Conservation (phyloP, 768 basidiomycete genomes). For the Termitomyces sp. region DNA sequence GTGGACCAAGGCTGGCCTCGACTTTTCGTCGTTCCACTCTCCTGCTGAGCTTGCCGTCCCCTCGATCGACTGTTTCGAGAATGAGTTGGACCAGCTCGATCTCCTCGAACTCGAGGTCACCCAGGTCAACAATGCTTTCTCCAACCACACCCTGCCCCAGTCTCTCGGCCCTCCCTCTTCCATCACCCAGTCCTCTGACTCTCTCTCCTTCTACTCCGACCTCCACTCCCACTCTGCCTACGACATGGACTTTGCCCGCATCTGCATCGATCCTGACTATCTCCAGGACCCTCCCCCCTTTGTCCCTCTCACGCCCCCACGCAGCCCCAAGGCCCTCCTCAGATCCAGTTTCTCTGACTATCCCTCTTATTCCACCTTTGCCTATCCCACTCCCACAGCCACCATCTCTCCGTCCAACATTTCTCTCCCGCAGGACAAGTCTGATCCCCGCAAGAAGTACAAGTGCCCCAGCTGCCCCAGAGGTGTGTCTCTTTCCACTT, state of each 20-base stretch:
- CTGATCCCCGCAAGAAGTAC: constrained; percentile 74
- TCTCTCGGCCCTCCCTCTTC: constrained; percentile 70
- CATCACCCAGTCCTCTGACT: constrained; percentile 76
- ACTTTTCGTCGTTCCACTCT: constrained; percentile 65
- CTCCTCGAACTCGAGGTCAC: constrained; percentile 59
- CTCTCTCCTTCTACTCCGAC: constrained; percentile 63
- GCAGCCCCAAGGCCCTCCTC: too few relatives aligned
- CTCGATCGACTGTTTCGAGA: constrained; percentile 78
- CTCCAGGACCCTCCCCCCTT: constrained; percentile 28
- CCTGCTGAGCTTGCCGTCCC: constrained; percentile 70
- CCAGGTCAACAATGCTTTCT: constrained; percentile 59
- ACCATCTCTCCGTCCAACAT: constrained; percentile 56
- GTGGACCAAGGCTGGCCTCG: constrained; percentile 30
- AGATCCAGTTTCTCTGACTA: too few relatives aligned
- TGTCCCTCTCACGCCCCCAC: too few relatives aligned
- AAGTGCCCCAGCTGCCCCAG: constrained; percentile 70
- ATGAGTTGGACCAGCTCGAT: constrained; percentile 74
- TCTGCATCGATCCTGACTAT: constrained; percentile 38
- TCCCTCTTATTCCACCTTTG: too few relatives aligned
- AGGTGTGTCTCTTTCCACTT: constrained; percentile 34
- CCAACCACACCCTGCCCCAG: constrained; percentile 46
- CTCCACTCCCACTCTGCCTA: constrained; percentile 46
- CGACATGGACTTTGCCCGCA: constrained; percentile 67
- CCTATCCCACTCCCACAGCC: constrained; percentile 10
- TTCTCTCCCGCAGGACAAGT: constrained; percentile 36